These are phyloP conservation scores for Firmiana major DNA, from an alignment of 345 rosid genomes.

Conservation along the genomic window DNA sequence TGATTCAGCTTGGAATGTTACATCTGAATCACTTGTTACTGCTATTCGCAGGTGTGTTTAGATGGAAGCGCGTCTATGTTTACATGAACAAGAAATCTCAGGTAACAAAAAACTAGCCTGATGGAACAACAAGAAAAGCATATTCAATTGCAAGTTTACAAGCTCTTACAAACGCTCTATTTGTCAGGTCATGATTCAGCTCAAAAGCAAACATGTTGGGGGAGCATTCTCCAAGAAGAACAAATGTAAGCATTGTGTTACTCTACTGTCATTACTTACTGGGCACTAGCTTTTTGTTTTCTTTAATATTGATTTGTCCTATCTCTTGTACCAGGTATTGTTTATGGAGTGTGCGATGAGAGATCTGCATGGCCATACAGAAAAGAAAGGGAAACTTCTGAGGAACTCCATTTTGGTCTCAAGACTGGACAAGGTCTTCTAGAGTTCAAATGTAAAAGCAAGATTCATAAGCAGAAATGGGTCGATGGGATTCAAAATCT, in stretches of 20 bases:
- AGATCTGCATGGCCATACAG: conserved; percentile 80
- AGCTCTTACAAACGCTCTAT: neutral
- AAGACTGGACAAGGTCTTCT: conserved; percentile 91
- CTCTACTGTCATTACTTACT: neutral
- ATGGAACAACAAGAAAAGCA: neutral
- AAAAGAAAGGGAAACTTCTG: conserved; percentile 70
- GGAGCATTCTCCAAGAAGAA: conserved; percentile 92
- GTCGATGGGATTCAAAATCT: conserved; percentile 69
- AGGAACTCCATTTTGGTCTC: conserved; percentile 78
- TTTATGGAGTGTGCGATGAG: conserved; percentile 81
- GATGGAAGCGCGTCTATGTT: conserved; percentile 56
- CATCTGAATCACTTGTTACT: neutral
- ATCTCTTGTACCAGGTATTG: conserved; percentile 44
- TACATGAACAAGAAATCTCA: conserved; percentile 77
- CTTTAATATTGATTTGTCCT: neutral
- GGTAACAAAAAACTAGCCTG: conserved; percentile 27
- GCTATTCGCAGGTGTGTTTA: conserved; percentile 46
- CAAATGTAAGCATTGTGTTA: conserved; percentile 46
- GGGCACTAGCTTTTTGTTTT: neutral
- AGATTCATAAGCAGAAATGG: conserved; percentile 87
- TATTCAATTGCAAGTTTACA: neutral
- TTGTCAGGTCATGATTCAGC: conserved; percentile 61
- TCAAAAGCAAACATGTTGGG: conserved; percentile 83
- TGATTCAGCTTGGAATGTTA: neutral
- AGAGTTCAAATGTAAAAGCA: conserved; percentile 86